These are phyloP conservation scores for Cercospora sesami DNA, from an alignment of 2,329 filamentous ascomycete species.

Conservation along the genomic window DNA sequence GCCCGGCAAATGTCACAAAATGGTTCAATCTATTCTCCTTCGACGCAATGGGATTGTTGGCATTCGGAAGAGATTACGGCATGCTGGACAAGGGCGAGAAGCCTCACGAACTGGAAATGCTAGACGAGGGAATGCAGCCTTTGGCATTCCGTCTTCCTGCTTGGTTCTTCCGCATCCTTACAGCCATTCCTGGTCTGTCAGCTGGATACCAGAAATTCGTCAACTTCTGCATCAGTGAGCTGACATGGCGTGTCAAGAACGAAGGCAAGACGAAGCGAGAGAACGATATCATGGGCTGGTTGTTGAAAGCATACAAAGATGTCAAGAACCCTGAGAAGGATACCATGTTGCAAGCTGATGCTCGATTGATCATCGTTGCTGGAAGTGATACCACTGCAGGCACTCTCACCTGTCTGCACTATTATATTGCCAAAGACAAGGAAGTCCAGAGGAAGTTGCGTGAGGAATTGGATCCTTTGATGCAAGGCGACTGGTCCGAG, in stretches of 20 bases:
- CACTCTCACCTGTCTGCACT: conserved; percentile 47
- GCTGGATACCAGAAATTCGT: conserved; percentile 42
- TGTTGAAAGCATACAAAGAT: conserved; percentile 37
- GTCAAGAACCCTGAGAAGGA: conserved; percentile 34
- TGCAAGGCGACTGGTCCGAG: conserved; percentile 33
- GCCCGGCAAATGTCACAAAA: conserved; percentile 43
- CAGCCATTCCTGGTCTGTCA: conserved; percentile 39
- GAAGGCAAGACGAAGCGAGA: conserved; percentile 26
- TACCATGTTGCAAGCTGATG: conserved; percentile 35
- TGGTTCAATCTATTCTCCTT: conserved; percentile 49
- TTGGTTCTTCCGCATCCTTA: conserved; percentile 42
- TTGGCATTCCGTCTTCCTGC: conserved; percentile 35
- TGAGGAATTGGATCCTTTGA: conserved; percentile 37
- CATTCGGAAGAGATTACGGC: conserved; percentile 47
- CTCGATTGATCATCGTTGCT: conserved; percentile 42
- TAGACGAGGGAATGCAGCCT: conserved; percentile 40
- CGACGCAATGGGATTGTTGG: conserved; percentile 50
- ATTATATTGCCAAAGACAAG: conserved; percentile 40
- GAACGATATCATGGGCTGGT: conserved; percentile 38
- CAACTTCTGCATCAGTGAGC: conserved; percentile 41
- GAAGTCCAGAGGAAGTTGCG: conserved; percentile 38
- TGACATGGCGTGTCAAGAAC: conserved; percentile 40
- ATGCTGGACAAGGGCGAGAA: conserved; percentile 42
- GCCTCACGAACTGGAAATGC: conserved; percentile 41
- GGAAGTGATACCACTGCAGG: conserved; percentile 49